These are phyloP conservation scores for Hansfordia pulvinata DNA, from an alignment of 2,329 filamentous ascomycete genomes.

Conservation along the genomic window DNA sequence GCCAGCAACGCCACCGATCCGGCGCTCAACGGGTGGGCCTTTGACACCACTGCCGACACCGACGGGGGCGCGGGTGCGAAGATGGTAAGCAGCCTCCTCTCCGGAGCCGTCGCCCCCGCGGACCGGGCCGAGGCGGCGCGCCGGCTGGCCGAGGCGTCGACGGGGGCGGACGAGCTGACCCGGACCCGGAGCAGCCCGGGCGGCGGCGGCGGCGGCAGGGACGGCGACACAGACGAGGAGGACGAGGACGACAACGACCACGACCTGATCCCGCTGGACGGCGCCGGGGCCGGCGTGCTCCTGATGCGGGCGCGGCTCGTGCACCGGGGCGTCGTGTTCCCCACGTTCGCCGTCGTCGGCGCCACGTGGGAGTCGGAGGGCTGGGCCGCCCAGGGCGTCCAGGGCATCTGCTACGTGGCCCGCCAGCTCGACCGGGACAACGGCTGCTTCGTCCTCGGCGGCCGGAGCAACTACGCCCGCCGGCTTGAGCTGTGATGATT, in stretches of 20 bases:
- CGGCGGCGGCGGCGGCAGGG: no score
- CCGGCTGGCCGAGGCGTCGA: background rate
- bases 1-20: conserved; percentile 21
- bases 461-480: conserved; percentile 12
- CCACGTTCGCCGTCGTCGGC: conserved; percentile 17
- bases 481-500: conserved; percentile 14
- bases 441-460: conserved; percentile 16
- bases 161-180: conserved; percentile 9
- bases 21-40: conserved; percentile 7
- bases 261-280: conserved; percentile 18
- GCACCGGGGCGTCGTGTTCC: conserved; percentile 18
- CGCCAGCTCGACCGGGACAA: conserved; percentile 12
- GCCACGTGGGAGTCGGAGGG: conserved; percentile 19
- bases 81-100: background rate
- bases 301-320: conserved; percentile 18
- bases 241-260: conserved; percentile 11
- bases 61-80: conserved; percentile 4
- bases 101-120: background rate
- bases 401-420: conserved; percentile 20
- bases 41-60: conserved; percentile 8
- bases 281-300: conserved; percentile 20
- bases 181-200: no score
- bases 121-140: conserved; percentile 1
- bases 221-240: conserved; percentile 4
- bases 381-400: conserved; percentile 21